Evolutionary conservation across 1,139 yeast species (phyloP).

Genomic region (Candida sp.): DNA sequence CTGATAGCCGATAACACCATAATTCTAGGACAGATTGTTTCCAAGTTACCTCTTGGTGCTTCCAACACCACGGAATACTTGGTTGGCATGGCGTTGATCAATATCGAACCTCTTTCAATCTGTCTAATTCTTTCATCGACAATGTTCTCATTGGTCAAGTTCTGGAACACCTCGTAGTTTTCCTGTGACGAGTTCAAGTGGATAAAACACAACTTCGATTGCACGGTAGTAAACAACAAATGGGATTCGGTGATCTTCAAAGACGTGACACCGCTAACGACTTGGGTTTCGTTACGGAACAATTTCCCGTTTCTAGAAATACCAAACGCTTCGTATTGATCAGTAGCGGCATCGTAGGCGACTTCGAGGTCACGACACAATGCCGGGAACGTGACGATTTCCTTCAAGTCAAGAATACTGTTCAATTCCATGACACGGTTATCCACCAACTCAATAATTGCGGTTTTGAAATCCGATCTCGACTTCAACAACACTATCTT

Average conservation of each 20-base stretch:
- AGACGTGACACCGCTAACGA: conserved; percentile 87
- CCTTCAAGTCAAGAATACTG: conserved; percentile 23
- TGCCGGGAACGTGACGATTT: conserved; percentile 63
- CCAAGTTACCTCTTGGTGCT: conserved; percentile 96
- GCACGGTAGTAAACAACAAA: conserved; percentile 87
- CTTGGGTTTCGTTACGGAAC: conserved; percentile 61
- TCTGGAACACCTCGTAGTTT: conserved; percentile 25
- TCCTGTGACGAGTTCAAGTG: conserved; percentile 58
- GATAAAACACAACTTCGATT: conserved; percentile 80
- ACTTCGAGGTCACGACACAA: conserved; percentile 69
- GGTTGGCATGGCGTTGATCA: conserved; percentile 84
- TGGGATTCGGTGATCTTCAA: conserved; percentile 74
- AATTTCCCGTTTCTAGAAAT: conserved; percentile 75
- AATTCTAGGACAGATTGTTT: conserved; percentile 91
- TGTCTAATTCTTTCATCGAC: conserved; percentile 86
- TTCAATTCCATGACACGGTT: conserved; percentile 58
- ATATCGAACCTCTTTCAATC: conserved; percentile 87
- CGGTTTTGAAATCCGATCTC: conserved; percentile 53
- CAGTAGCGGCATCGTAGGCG: conserved; percentile 26
- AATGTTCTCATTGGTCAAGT: conserved; percentile 20
- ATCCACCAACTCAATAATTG: conserved; percentile 66
- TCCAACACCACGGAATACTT: conserved; percentile 84
- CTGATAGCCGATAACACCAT: conserved; percentile 90
- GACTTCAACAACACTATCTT: conserved; percentile 63
- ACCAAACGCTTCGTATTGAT: conserved; percentile 62